A percentile compares a stretch with the other conserved stretches of the same genome.
Conservation (phyloP, 148 eudicot species). For the Mesembryanthemum crystallinum region DNA sequence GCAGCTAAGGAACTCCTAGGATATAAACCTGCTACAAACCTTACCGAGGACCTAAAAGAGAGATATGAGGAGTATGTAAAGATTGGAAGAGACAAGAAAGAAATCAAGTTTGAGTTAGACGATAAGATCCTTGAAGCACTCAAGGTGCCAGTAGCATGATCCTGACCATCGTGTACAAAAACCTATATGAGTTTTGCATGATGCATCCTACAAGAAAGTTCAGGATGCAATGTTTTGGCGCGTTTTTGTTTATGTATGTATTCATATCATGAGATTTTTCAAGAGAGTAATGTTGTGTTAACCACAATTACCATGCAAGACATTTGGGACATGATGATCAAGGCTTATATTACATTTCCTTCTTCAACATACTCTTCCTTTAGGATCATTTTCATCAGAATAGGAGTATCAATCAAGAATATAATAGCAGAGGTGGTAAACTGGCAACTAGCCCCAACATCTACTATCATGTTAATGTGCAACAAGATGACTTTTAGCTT, state of each 20-base stretch:
- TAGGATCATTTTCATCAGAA: no score
- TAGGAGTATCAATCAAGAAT: no score
- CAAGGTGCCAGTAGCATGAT: slow-evolving; percentile 55
- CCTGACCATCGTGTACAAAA: not conserved
- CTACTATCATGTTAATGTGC: no score
- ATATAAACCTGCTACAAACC: slow-evolving; percentile 62
- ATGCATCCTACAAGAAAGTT: slow-evolving; percentile 3
- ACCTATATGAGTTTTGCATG: slow-evolving; percentile 5
- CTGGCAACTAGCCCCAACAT: no score
- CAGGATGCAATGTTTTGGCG: slow-evolving; percentile 21
- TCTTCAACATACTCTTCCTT: no score
- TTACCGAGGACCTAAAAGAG: slow-evolving; percentile 82
- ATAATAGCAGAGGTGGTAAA: no score
- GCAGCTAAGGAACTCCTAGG: slow-evolving; percentile 84
- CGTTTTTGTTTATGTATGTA: slow-evolving; percentile 5
- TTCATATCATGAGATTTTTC: not conserved
- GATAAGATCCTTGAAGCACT: slow-evolving; percentile 76
- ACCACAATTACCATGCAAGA: no score
- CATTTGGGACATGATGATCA: no score
- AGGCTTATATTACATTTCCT: no score
- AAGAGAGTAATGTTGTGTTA: no score
- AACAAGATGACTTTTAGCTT: no score
- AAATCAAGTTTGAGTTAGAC: slow-evolving; percentile 66
- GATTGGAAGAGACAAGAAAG: slow-evolving; percentile 91
- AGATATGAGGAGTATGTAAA: slow-evolving; percentile 82